Base-by-base conservation (phyloP, 2,329 filamentous ascomycete species). In the Capronia coronata region DNA sequence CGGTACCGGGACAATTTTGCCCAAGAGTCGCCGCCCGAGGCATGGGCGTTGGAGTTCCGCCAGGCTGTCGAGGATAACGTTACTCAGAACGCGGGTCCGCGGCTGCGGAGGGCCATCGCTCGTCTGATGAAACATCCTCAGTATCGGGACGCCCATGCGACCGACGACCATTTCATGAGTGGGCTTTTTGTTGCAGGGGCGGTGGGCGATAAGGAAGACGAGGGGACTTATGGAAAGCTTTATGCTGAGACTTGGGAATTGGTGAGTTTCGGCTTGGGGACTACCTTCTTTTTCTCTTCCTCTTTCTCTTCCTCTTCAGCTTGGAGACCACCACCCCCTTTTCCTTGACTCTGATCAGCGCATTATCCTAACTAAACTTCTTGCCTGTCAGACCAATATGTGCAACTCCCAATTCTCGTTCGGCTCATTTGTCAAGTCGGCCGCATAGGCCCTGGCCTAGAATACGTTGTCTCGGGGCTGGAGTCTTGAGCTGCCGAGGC, bases 111-210 rank as follows among this genome's bases (percentile, higher is more conserved):
- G 1, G 75, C 71, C 0, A 71, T 82, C 47, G 78, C 78, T 2
- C 70, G 80, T 18, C 61, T 85, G 58, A 84, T 85, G 80, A 84
- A 85, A 67, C 78, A 84, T 60, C 81, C 82, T 0, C 68, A 71
- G 40, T 86, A 76, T 59, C 67, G 82, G 11, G 81, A 84, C 57
- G 82, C 83, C 0, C 82, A 86, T 66, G 81, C 72, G 1, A 85
- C 82, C 0, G 82, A 86, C 59, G 83, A 86, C 62, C 82, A 86
- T 60, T 85, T 82, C 56, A 83, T 85, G 77, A 68, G 80, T 0
- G 72, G 77, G 2, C 69, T 80, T 58, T 85, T 84, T 64, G 75
- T 82, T 0, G 78, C 80, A 0, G 82, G 82, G 1, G 67, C 74
- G 1, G 69, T 69, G 23, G 74, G 79, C 1, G 72, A 72, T 23